Evolutionary conservation across 1,139 yeast species (phyloP).

Genomic region (Yamadazyma mexicana): DNA sequence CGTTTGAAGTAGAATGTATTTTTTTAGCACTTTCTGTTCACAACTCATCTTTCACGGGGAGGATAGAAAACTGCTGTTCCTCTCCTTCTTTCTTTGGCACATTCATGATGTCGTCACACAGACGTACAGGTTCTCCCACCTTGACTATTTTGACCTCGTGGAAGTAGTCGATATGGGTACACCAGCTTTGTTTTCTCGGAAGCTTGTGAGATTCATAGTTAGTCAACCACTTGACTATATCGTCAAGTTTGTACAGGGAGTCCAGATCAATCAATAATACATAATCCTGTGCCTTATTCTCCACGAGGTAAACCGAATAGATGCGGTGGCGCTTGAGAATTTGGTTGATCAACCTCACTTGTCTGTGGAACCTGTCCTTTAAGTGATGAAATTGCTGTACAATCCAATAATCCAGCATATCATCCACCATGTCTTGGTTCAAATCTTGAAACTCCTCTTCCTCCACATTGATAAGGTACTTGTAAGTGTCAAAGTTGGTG

Average conservation of each 20-base stretch:
- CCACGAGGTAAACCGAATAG: conserved; percentile 9
- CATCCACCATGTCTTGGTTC: conserved; percentile 7
- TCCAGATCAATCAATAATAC: conserved; percentile 12
- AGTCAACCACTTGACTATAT: conserved; percentile 14
- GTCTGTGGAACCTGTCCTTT: conserved; percentile 4
- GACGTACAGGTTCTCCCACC: conserved; percentile 9
- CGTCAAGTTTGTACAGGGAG: conserved; percentile 2
- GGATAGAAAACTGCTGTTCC: background rate
- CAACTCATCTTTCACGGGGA: conserved; percentile 2
- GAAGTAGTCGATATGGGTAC: conserved; percentile 8
- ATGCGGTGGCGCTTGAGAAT: conserved; percentile 10
- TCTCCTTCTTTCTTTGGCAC: background rate
- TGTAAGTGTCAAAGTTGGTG: conserved; percentile 8
- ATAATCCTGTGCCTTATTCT: conserved; percentile 6
- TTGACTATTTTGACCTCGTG: conserved; percentile 10
- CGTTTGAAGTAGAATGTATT: too few species aligned
- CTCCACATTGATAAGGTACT: conserved; percentile 11
- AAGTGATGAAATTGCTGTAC: conserved; percentile 1
- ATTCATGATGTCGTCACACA: conserved; percentile 1
- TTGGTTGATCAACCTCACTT: conserved; percentile 9
- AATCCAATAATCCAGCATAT: background rate
- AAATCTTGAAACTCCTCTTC: conserved; percentile 7
- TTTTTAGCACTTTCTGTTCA: background rate
- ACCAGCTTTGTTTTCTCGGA: conserved; percentile 11
- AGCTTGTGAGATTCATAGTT: conserved; percentile 9